Base-by-base conservation (phyloP, 1,284 basidiomycete genomes). In the Porogramme epimiltina region DNA sequence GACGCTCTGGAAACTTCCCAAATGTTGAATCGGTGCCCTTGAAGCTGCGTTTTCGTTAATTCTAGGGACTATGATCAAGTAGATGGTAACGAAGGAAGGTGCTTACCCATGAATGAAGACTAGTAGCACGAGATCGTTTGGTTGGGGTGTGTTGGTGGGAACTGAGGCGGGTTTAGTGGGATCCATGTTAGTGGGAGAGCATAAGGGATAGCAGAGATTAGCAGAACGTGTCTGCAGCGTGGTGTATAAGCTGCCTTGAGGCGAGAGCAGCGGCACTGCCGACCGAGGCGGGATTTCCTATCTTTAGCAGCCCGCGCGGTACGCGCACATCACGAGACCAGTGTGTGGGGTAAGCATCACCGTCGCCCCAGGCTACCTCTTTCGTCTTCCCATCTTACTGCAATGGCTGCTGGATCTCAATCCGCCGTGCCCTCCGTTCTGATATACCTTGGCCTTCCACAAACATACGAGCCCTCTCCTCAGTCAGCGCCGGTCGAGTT, bases 21-120 rank as follows among this genome's bases (percentile, higher is more conserved):
- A 95, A 95, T 0, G 91, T 92, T 11, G 82, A 76, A 51, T 93
- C 87, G 9, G 85, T 85, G 36, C 91, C 92, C 62, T 87, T 87
- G 70, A 87, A 86, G 24, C 82, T 82, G 54, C 28, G 42, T 22
- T 8, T 13, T 13, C 13, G 28, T 31, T 31, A 31, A 31, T 6
- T n/a, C 28, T 6, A 37, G 34, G 8, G 34, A 10, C 4, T 5
- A 3, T 36, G 10, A 16, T 37, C 23, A 23, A 26, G 36, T 11
- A 26, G 15, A 38, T 28, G 24, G 31, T 20, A 25, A 25, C 51
- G 36, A n/a, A n/a, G n/a, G n/a, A n/a, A n/a, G n/a, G n/a, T n/a
- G n/a, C n/a, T n/a, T 39, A 62, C 60, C 60, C 60, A 40, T 61
- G 60, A 40, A 86, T 80, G 61, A 82, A 88, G 38, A 86, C 70